phyloP scores from a whole-genome alignment of 495 filamentous ascomycete genomes.

The Penicillium crystallinum region DNA sequence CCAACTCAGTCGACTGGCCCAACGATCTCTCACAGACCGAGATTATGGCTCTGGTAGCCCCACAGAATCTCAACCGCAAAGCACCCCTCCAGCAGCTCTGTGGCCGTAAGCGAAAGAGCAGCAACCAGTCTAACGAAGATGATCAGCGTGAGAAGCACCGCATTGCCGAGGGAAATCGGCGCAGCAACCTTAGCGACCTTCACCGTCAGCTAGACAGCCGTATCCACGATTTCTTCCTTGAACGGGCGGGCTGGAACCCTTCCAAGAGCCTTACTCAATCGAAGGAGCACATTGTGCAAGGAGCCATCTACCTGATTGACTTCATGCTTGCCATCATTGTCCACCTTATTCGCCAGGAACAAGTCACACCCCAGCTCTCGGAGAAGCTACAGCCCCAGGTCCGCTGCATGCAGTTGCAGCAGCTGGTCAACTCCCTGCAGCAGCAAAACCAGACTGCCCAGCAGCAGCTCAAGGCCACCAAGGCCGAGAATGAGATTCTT shows the following conservation, averaged over 20 bases:
- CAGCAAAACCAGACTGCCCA: constrained; percentile 37
- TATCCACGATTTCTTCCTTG: constrained; percentile 41
- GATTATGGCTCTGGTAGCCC: constrained; percentile 36
- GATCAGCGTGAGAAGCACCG: constrained; percentile 46
- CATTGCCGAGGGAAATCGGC: constrained; percentile 43
- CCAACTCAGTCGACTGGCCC: constrained; percentile 30
- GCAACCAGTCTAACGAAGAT: constrained; percentile 32
- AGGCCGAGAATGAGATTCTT: constrained; percentile 37
- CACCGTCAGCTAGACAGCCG: constrained; percentile 39
- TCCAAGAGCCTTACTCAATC: constrained; percentile 42
- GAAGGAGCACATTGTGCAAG: constrained; percentile 46
- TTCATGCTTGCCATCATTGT: constrained; percentile 41
- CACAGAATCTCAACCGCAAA: constrained; percentile 42
- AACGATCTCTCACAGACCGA: constrained; percentile 31
- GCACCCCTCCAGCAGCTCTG: constrained; percentile 42
- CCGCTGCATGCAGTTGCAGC: constrained; percentile 42
- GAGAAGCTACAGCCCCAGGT: constrained; percentile 42
- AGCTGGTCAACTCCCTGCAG: constrained; percentile 33
- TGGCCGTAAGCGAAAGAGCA: constrained; percentile 44
- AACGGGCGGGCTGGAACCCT: constrained; percentile 43
- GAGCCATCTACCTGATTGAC: constrained; percentile 40
- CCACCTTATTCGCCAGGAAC: constrained; percentile 36
- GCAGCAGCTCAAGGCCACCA: constrained; percentile 33
- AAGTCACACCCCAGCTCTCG: constrained; percentile 37
- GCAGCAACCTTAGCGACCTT: constrained; percentile 42